Evolutionary conservation across 192 early-diverging fungal genomes (phyloP), one percentile per base, ranked within the genome.

Genomic region (Backusella circina): DNA sequence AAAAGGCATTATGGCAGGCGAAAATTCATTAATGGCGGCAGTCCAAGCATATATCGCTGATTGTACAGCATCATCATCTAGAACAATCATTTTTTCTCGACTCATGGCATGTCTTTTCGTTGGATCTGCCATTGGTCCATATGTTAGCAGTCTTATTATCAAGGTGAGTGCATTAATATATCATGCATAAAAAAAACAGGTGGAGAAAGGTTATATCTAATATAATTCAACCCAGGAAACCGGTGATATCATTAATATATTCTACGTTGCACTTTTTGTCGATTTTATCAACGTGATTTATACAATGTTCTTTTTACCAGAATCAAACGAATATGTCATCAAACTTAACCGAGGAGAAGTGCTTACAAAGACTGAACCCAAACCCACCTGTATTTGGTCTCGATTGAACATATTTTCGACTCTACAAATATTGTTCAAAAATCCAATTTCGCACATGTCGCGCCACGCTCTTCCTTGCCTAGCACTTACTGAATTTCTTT

Each of bases 11-110:
- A 26, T 79, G 30, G 78, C 72, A 8, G 78, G 82, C 30, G 75
- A 76, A 33, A 65, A 31, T 32, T 72, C 70, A n/a, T 18, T 77
- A 3, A 70, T 79, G 33, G 73, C 77, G 12, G 70, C 74, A 9
- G 73, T 76, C 21, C 78, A 83, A 38, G 78, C 82, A 5, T 83
- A 83, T 39, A 71, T 83, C 1, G 73, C 82, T 18, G 82, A 83
- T 71, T 74, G 44, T 16, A 83, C 82, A 10, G n/a, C 28, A n/a
- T 61, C 75, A 37, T 21, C 50, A 36, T 68, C 35, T 23, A 73
- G 71, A 37, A 73, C 71, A 6, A 31, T 73, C 1, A 26, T 73
- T 28, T 73, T 73, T 61, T 51, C 51, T 64, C 54, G 71, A 16
- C 70, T 77, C 8, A 77, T 77, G 76, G 70, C 76, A n/a, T 50